Evolutionary conservation across 2,329 filamentous ascomycete genomes (phyloP), one percentile per base, ranked within the genome.

Genomic region (Coniochaeta hoffmannii): DNA sequence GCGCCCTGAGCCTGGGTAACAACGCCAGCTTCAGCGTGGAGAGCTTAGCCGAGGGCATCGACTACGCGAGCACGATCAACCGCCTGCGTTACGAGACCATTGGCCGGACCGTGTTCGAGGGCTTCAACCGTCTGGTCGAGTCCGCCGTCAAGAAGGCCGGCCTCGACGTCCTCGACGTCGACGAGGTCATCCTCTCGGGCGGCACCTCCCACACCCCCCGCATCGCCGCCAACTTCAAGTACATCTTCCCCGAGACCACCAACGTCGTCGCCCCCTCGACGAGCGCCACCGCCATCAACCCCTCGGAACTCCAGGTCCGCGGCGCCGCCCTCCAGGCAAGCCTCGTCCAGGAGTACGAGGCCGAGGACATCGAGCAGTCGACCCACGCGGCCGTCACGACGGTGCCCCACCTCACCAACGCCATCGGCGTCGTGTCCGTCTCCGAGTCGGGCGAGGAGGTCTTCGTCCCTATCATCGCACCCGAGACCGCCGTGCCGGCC

Each of bases 271-370:
- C 94, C 1, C 94, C 93, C 46, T 86, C 91, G 56, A 96, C 92
- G 55, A 83, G 78, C 62, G 65, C 87, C 36, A 79, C 78, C 26
- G 88, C 93, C 60, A 85, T 97, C 75, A 97, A 97, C 82, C 94
- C 94, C 60, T 94, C 90, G 3, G 93, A 97, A 76, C 81, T 97
- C 55, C 79, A 87, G 65, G 88, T 89, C 60, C 86, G 94, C 61
- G 94, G 94, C 68, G 94, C 94, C 58, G 93, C 94, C 31, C 90
- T 99, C 65, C 94, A 99, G 76, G 94, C 94, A 35, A 95, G 87
- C 58, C 78, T 99, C 60, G 90, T 99, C 71, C 86, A 92, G 72
- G 93, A 96, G 72, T 99, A 96, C 73, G 94, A 99, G 65, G 81
- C 85, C 63, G 86, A 90, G 62, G 93, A 97, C 69, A 95, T 99